Percentiles rank a stretch among this genome's conserved stretches.
Conservation (phyloP, 352 stramenopile species). For the Globisporangium cederbergense region DNA sequence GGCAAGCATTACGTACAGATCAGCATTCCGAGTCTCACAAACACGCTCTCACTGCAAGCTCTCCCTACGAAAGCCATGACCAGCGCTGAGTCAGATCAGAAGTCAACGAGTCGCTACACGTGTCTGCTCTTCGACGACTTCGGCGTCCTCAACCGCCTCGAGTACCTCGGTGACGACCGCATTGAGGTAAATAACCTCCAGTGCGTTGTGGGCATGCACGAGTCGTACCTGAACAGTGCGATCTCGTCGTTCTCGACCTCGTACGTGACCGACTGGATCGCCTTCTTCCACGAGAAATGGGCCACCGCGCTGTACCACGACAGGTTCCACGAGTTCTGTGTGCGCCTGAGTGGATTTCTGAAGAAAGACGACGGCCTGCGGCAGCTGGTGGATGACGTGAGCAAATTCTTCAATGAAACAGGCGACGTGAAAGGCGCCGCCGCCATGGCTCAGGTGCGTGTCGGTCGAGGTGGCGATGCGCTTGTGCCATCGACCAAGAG, state of each 20-base stretch:
- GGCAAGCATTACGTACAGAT: conserved; percentile 72
- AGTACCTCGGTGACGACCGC: conserved; percentile 55
- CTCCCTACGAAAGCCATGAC: conserved; percentile 44
- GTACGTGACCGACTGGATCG: conserved; percentile 79
- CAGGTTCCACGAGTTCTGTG: conserved; percentile 70
- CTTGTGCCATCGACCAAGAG: conserved; percentile 69
- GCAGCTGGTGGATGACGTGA: conserved; percentile 58
- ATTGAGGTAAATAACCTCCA: conserved; percentile 69
- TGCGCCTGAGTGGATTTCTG: conserved; percentile 49
- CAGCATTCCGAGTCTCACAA: conserved; percentile 63
- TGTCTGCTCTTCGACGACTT: conserved; percentile 76
- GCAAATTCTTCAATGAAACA: conserved; percentile 54
- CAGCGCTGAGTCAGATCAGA: conserved; percentile 6
- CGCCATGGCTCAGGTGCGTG: conserved; percentile 54
- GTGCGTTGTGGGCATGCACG: conserved; percentile 77
- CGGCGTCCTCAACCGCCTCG: conserved; percentile 65
- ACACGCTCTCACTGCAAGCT: conserved; percentile 58
- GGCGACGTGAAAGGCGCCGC: conserved; percentile 64
- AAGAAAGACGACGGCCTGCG: conserved; percentile 70
- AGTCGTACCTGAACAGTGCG: conserved; percentile 84
- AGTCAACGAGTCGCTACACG: conserved; percentile 36
- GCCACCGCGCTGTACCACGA: conserved; percentile 71
- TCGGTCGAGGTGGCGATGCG: conserved; percentile 52
- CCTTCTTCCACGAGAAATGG: conserved; percentile 83
- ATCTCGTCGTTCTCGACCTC: conserved; percentile 65